Percentiles rank a stretch among this genome's conserved stretches.
Evolutionary conservation across 1,284 basidiomycete species (phyloP).

Genomic region (Ceratobasidium sp.): DNA sequence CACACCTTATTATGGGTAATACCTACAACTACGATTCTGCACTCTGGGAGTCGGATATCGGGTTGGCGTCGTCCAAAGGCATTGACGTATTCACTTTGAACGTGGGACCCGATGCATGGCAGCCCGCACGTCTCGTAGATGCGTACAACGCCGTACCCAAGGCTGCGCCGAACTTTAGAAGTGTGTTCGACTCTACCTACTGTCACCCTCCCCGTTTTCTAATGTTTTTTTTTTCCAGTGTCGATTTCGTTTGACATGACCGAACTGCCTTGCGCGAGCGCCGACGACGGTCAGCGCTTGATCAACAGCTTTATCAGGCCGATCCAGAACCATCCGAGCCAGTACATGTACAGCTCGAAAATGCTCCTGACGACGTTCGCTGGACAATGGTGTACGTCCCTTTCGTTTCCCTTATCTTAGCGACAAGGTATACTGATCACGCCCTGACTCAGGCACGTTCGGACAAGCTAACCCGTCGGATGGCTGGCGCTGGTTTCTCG

Average conservation of each 20-base stretch:
- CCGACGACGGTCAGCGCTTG: conserved; percentile 54
- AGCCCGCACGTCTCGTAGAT: conserved; percentile 54
- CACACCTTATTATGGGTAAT: conserved; percentile 60
- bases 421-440: not conserved
- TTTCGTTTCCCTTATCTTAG: conserved; percentile 33
- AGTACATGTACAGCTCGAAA: conserved; percentile 57
- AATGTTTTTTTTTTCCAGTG: not conserved
- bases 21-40: conserved; percentile 57
- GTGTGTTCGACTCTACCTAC: conserved; percentile 55
- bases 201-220: conserved; percentile 52
- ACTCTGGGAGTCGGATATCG: conserved; percentile 58
- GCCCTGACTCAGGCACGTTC: conserved; percentile 19
- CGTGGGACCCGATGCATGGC: conserved; percentile 58
- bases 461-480: conserved; percentile 25
- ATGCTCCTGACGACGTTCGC: conserved; percentile 60
- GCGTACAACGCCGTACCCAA: conserved; percentile 57
- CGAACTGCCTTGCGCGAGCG: conserved; percentile 51
- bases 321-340: conserved; percentile 54
- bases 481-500: conserved; percentile 36
- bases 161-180: conserved; percentile 56
- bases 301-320: conserved; percentile 53
- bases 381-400: conserved; percentile 59
- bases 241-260: conserved; percentile 41
- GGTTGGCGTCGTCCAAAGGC: conserved; percentile 57
- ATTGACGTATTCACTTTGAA: conserved; percentile 62